Evolutionary conservation across 306 rosid species (phyloP), one percentile per base, ranked within the genome.

Genomic region (Casuarina equisetifolia): DNA sequence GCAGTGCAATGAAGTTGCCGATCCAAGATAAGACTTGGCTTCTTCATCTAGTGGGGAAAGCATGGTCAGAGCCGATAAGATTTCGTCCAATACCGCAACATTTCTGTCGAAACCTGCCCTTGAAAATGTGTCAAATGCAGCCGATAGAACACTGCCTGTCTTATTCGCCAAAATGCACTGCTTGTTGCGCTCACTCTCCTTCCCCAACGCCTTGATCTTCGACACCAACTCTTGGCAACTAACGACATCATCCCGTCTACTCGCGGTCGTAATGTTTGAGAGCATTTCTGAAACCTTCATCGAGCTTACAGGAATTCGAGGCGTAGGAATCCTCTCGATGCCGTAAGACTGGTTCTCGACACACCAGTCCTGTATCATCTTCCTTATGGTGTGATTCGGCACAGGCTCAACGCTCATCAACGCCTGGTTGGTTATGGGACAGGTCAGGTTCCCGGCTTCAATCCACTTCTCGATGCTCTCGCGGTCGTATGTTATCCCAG

Each of bases 281-380:
- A 81, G 77, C 57, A 82, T 76, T 50, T 79, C 84, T 8, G 73
- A 9, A 2, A 79, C 74, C 76, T 85, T 79, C 2, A 2, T 0
- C 0, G 86, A 68, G 43, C 69, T 85, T 1, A 62, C 46, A 0
- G 89, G 89, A 44, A 73, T 82, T 6, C 87, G 78, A 6, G 89
- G 89, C 0, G 91, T 88, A 10, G 89, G 89, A 9, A 88, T 85
- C 35, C 91, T 75, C 76, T 88, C 86, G 2, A 88, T 73, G 12
- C 91, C 89, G 12, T 69, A 72, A 1, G 84, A 77, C 42, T 50
- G 62, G 55, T 88, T 83, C 38, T 83, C 81, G 0, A 85, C 87
- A 20, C 91, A 88, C 91, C 91, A 88, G 50, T 81, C 86, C 45
- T 88, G 91, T 35, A 88, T 88, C 89, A 85, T 83, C 62, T 79